Conservation (phyloP, 257 asterid species). For the Verbena officinalis region DNA sequence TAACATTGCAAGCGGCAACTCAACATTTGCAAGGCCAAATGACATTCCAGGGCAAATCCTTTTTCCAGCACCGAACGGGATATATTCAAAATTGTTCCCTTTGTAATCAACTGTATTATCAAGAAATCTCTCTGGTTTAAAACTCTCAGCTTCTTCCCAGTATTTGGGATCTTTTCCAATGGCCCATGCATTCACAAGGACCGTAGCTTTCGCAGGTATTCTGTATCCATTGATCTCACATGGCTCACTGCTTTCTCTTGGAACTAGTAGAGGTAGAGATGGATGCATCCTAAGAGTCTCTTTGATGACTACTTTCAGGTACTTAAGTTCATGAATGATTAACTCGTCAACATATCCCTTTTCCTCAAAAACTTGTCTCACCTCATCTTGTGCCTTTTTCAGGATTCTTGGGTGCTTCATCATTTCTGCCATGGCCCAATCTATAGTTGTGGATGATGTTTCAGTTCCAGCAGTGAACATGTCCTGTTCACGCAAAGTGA, state of each 20-base stretch:
- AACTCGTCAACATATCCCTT: background rate
- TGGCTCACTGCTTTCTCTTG: conserved; percentile 13
- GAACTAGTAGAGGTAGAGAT: conserved; percentile 25
- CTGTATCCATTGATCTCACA: conserved; percentile 29
- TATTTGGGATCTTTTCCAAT: conserved; percentile 29
- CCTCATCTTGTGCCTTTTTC: no score
- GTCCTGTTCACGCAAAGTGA: conserved; percentile 19
- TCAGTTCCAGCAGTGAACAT: conserved; percentile 30
- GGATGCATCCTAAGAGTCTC: conserved; percentile 24
- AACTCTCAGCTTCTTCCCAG: conserved; percentile 28
- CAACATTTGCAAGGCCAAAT: no score
- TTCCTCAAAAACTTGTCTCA: conserved; percentile 10
- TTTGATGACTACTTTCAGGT: conserved; percentile 20
- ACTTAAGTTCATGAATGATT: conserved; percentile 12
- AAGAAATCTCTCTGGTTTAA: conserved; percentile 28
- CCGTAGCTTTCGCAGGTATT: conserved; percentile 20
- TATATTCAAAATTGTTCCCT: no score
- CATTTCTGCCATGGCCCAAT: conserved; percentile 35
- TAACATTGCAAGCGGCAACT: no score
- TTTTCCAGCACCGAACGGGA: no score
- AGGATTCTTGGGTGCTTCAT: conserved; percentile 24
- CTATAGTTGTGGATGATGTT: conserved; percentile 23
- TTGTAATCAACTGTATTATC: conserved; percentile 1
- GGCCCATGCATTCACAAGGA: conserved; percentile 25
- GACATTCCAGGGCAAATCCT: no score